These are phyloP conservation scores for Penicillium sp. DNA, from an alignment of 2,329 filamentous ascomycete species.

Conservation along the genomic window DNA sequence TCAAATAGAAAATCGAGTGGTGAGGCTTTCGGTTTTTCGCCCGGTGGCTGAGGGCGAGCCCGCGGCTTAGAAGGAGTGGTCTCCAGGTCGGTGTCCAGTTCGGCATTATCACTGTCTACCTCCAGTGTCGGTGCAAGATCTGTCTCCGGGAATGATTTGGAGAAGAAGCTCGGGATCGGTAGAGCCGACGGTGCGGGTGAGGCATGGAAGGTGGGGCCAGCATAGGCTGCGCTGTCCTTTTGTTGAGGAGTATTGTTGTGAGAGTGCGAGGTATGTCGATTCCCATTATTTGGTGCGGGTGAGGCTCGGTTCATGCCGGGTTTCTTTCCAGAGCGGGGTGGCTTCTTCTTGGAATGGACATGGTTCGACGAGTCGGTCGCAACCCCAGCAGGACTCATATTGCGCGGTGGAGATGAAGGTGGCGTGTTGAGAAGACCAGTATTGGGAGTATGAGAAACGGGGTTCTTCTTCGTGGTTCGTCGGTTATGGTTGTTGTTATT, in stretches of 20 bases:
- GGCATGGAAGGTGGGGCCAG: slow-evolving; percentile 88
- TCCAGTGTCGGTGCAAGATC: slow-evolving; percentile 32
- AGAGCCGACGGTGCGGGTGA: slow-evolving; percentile 86
- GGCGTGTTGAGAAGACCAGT: slow-evolving; percentile 28
- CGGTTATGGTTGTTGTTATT: slow-evolving; percentile 26
- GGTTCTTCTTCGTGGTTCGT: slow-evolving; percentile 34
- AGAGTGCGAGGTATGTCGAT: slow-evolving; percentile 31
- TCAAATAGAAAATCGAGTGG: slow-evolving; percentile 88
- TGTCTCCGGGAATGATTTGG: slow-evolving; percentile 66
- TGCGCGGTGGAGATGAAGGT: slow-evolving; percentile 35
- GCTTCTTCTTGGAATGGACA: slow-evolving; percentile 34
- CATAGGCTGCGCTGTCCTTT: slow-evolving; percentile 54
- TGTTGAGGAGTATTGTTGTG: slow-evolving; percentile 42
- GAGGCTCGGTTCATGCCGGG: slow-evolving; percentile 27
- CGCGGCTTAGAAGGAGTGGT: slow-evolving; percentile 44
- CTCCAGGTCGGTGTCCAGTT: slow-evolving; percentile 31
- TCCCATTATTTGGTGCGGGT: slow-evolving; percentile 21
- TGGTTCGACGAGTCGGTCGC: slow-evolving; percentile 29
- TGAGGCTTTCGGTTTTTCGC: slow-evolving; percentile 54
- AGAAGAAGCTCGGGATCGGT: slow-evolving; percentile 83
- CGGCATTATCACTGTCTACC: slow-evolving; percentile 39
- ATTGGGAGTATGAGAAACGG: slow-evolving; percentile 30
- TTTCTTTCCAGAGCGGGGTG: slow-evolving; percentile 34
- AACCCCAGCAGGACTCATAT: slow-evolving; percentile 28
- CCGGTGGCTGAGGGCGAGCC: slow-evolving; percentile 28